A percentile compares a stretch with the other conserved stretches of the same genome.
Evolutionary conservation across 306 rosid genomes (phyloP).

Genomic region (Cicer pinnatifidum): DNA sequence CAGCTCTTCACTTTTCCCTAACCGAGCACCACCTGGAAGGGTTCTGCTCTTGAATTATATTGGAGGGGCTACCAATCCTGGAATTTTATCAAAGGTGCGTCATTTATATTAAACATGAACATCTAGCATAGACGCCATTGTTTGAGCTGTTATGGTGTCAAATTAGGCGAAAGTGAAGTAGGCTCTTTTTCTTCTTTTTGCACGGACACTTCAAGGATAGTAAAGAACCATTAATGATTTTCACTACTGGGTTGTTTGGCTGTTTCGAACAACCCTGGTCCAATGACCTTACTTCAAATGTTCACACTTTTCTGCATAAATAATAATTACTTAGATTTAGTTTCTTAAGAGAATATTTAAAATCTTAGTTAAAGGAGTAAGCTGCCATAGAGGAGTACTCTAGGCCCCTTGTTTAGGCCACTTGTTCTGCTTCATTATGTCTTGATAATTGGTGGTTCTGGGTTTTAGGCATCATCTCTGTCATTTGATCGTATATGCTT

Average conservation of each 20-base stretch:
- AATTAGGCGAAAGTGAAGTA: conserved; percentile 8
- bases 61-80: conserved; percentile 96
- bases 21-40: conserved; percentile 94
- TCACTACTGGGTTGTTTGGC: conserved; percentile 8
- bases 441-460: conserved; percentile 17
- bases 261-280: conserved; percentile 30
- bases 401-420: neutral
- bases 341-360: conserved; percentile 13
- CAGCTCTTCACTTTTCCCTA: conserved; percentile 95
- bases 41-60: conserved; percentile 90
- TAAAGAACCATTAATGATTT: conserved; percentile 33
- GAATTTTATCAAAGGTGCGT: conserved; percentile 77
- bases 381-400: conserved; percentile 17
- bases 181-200: neutral
- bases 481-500: conserved; percentile 36
- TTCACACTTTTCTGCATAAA: conserved; percentile 7
- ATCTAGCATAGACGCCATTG: conserved; percentile 38
- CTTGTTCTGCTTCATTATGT: conserved; percentile 21
- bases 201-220: conserved; percentile 12
- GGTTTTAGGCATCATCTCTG: conserved; percentile 42
- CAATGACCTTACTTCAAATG: conserved; percentile 37
- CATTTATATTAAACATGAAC: conserved; percentile 37
- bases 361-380: conserved; percentile 16
- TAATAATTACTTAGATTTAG: neutral
- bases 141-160: conserved; percentile 35